Evolutionary conservation across 2,329 filamentous ascomycete species (phyloP).

Genomic region (Paramyrothecium sp.): DNA sequence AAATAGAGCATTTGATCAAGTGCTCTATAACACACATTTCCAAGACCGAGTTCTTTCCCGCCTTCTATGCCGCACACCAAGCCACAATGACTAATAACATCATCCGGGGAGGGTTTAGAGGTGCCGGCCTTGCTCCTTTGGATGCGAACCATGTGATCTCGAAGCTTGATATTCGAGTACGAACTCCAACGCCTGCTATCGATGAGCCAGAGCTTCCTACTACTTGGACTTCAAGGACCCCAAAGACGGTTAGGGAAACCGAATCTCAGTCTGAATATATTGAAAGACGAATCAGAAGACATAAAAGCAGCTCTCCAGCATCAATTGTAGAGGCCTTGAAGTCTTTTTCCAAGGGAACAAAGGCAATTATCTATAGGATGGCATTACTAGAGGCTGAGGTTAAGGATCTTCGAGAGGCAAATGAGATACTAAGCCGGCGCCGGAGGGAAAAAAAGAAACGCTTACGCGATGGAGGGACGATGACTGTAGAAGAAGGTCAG

Average conservation of each 20-base stretch:
- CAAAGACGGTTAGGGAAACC: too few species aligned
- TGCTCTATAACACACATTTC: too few species aligned
- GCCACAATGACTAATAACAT: constrained; percentile 1
- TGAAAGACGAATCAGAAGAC: too few species aligned
- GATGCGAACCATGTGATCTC: constrained; percentile 3
- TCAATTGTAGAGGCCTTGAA: too few species aligned
- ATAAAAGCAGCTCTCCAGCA: too few species aligned
- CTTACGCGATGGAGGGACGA: constrained; percentile 5
- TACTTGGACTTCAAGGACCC: neutral
- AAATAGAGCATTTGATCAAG: too few species aligned
- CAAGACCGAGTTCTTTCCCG: too few species aligned
- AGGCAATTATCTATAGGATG: too few species aligned
- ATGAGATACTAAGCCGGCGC: too few species aligned
- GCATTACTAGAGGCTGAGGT: too few species aligned
- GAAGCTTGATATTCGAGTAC: neutral
- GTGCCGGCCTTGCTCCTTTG: constrained; percentile 1
- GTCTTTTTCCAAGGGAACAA: too few species aligned
- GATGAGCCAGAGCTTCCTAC: neutral
- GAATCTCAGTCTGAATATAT: too few species aligned
- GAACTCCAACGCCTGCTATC: neutral
- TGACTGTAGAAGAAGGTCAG: constrained; percentile 7
- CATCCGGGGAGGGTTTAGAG: constrained; percentile 2
- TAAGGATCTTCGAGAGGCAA: constrained; percentile 2
- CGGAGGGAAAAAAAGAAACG: constrained; percentile 1
- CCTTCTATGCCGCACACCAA: constrained; percentile 1